phyloP scores from a whole-genome alignment of 2,329 filamentous ascomycete genomes.

The Aspergillus melleus region DNA sequence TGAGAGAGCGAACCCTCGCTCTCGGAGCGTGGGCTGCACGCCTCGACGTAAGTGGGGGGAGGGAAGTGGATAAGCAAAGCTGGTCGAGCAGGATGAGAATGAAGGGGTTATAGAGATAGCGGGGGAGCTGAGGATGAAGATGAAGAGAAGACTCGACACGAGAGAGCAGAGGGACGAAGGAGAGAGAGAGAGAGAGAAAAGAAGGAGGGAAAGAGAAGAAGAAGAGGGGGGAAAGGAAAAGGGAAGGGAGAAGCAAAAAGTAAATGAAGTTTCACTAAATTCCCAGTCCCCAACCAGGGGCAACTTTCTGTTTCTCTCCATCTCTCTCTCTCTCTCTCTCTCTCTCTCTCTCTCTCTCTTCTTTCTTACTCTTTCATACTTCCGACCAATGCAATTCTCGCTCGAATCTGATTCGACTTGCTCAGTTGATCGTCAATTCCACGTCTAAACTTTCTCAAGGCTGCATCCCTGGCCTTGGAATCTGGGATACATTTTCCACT shows the following conservation, averaged over 20 bases:
- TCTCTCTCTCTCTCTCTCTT: background rate
- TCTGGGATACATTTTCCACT: background rate
- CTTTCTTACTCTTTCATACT: background rate
- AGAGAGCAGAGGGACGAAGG: constrained; percentile 11
- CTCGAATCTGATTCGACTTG: too few species aligned
- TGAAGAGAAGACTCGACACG: constrained; percentile 2
- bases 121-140: background rate
- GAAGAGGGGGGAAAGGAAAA: constrained; percentile 10
- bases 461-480: background rate
- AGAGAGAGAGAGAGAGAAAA: constrained; percentile 11
- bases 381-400: background rate
- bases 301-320: too few species aligned
- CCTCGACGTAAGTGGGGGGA: background rate
- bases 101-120: too few species aligned
- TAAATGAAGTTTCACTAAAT: constrained; percentile 16
- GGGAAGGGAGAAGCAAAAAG: constrained; percentile 11
- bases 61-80: too few species aligned
- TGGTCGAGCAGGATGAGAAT: background rate
- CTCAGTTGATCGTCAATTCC: too few species aligned
- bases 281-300: background rate
- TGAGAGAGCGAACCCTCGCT: background rate
- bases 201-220: constrained; percentile 12
- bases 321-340: background rate
- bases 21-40: background rate
- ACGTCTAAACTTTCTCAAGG: too few species aligned